A percentile compares a stretch with the other conserved stretches of the same genome.
Evolutionary conservation across 441 rosid species (phyloP).

Genomic region (Corymbia citriodora): DNA sequence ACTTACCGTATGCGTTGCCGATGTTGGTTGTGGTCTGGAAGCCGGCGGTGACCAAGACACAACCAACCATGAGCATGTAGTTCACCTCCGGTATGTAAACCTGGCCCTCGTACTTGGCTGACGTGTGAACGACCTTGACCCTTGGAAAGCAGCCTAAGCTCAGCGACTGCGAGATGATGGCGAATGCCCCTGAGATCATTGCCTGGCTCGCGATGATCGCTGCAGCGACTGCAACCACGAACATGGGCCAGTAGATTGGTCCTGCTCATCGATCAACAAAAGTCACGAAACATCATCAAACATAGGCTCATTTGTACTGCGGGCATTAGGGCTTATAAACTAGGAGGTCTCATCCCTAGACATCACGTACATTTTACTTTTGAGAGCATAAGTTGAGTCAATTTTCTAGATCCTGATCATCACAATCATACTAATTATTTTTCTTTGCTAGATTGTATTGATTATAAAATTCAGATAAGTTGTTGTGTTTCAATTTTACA

Average conservation of each 20-base stretch:
- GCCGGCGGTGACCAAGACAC: background rate
- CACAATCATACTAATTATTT: background rate
- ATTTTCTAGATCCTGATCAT: background rate
- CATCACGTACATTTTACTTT: background rate
- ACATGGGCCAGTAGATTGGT: background rate
- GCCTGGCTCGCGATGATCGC: background rate
- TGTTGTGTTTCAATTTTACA: too few relatives aligned
- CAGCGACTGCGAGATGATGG: background rate
- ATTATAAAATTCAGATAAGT: background rate
- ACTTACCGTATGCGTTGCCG: background rate
- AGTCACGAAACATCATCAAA: background rate
- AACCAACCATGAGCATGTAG: background rate
- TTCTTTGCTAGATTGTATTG: background rate
- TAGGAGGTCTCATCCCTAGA: background rate
- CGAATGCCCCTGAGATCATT: background rate
- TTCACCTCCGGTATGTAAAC: background rate
- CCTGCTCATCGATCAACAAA: background rate
- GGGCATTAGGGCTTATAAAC: background rate
- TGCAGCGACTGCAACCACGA: background rate
- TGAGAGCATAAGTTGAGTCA: background rate
- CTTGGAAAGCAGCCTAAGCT: background rate
- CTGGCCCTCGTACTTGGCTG: background rate
- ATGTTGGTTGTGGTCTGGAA: background rate
- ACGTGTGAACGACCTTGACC: background rate
- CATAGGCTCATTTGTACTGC: background rate